phyloP scores from a whole-genome alignment of 148 eudicot species.

The Cornus controversa region DNA sequence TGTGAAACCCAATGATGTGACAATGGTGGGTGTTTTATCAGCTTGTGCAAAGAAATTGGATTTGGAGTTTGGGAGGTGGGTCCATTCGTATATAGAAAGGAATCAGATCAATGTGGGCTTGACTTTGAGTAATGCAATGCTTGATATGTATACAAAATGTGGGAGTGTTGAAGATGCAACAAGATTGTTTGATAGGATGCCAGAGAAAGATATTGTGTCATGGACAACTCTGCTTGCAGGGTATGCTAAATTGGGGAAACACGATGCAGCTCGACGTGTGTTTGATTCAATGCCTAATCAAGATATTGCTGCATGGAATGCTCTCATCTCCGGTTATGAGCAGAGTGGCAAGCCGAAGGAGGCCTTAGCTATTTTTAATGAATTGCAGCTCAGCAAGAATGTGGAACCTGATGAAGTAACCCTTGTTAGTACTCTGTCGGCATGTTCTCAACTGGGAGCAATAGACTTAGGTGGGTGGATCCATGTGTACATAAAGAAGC shows the following conservation, averaged over 20 bases:
- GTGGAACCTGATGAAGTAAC: conserved; percentile 42
- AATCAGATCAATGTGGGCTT: conserved; percentile 24
- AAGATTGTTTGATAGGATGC: conserved; percentile 31
- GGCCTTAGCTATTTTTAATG: conserved; percentile 37
- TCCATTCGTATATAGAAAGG: conserved; percentile 31
- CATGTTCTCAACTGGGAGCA: conserved; percentile 47
- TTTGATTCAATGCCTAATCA: conserved; percentile 32
- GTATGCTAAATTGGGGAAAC: conserved; percentile 33
- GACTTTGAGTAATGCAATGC: conserved; percentile 34
- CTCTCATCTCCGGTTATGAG: conserved; percentile 44
- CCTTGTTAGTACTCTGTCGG: conserved; percentile 38
- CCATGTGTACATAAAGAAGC: conserved; percentile 42
- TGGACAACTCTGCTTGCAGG: conserved; percentile 50
- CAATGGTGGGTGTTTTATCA: conserved; percentile 40
- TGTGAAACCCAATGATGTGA: conserved; percentile 35
- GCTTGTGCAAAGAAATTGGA: conserved; percentile 43
- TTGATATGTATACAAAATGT: conserved; percentile 54
- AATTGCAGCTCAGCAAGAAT: conserved; percentile 28
- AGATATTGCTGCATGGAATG: conserved; percentile 48
- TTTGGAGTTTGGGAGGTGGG: conserved; percentile 35
- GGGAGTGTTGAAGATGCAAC: conserved; percentile 36
- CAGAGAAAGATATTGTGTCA: conserved; percentile 35
- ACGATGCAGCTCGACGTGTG: conserved; percentile 31
- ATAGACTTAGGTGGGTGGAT: conserved; percentile 44
- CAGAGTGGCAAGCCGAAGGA: conserved; percentile 42